These are phyloP conservation scores for Fraxinus sp. DNA, from an alignment of 305 asterid genomes.

Conservation along the genomic window DNA sequence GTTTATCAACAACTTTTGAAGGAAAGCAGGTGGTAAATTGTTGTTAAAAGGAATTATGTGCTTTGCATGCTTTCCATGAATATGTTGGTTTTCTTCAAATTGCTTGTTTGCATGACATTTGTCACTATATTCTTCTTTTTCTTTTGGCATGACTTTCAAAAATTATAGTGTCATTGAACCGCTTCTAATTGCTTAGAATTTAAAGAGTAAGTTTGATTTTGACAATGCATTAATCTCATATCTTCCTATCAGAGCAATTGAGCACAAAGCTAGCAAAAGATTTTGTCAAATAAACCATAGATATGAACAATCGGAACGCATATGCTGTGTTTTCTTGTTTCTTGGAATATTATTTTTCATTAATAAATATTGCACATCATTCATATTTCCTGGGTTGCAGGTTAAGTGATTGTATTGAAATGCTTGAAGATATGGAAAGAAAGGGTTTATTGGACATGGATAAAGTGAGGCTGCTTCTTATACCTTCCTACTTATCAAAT, in stretches of 20 bases:
- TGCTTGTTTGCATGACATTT: conserved; percentile 6
- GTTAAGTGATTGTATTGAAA: conserved; percentile 71
- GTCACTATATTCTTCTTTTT: not conserved
- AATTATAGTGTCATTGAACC: not conserved
- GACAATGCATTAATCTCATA: not conserved
- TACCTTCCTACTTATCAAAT: conserved; percentile 1
- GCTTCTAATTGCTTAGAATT: not conserved
- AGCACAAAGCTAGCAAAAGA: not conserved
- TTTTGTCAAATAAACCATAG: not conserved
- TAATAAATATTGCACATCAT: not conserved
- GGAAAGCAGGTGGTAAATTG: conserved; percentile 65
- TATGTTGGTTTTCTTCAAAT: conserved; percentile 1
- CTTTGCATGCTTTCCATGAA: not conserved
- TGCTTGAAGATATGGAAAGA: conserved; percentile 86
- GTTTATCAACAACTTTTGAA: conserved; percentile 72
- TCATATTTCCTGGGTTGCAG: conserved; percentile 38
- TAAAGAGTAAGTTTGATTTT: not conserved
- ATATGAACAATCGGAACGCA: not conserved
- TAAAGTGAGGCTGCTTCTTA: conserved; percentile 50
- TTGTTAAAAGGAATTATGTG: conserved; percentile 9
- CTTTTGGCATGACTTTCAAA: not conserved
- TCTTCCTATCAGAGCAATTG: not conserved
- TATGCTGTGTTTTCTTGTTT: not conserved
- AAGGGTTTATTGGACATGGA: conserved; percentile 74
- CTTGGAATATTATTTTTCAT: not conserved